Evolutionary conservation across 768 basidiomycete genomes (phyloP), one percentile per base, ranked within the genome.

Genomic region (Leccinum broughii): DNA sequence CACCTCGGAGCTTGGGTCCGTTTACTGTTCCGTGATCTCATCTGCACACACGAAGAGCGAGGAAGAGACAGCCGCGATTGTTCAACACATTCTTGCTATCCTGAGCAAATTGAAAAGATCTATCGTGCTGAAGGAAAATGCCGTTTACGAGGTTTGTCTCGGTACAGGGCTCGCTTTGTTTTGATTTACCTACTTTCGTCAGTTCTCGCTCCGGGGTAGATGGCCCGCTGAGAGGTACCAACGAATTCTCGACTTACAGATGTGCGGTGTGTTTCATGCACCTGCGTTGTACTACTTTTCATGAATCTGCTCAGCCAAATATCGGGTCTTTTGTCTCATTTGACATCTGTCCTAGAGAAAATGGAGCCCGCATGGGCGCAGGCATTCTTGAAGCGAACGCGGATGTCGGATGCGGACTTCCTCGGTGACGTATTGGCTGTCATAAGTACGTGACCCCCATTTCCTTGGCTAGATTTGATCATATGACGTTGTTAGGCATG

Each of bases 391-490:
- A 81, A 82, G 20, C 77, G 92, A 34, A 90, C 91, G 0, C 79
- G 90, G 11, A 82, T 95, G 60, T 76, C 87, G 37, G 92, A 95
- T 68, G 80, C 87, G 0, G 85, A 87, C 63, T 95, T 95, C 64
- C 86, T 94, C 63, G 93, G 93, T 1, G 92, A 94, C 58, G 80
- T 93, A 7, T 78, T 95, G 4, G 89, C 92, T 10, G 89, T 94
- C 7, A 85, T 94, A 59, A 88, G 89, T 89, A 61, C 54, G 83
- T 68, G 44, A 14, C 41, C 22, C 26, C 11, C 35, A 30, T 53
- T 44, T 62, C 17, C 15, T 34, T 34, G 5, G 56, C 1, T 30
- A 57, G 11, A 14, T 0, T 26, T 62, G 44, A 22, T 20, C n/a
- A 41, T 4, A 44, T 22, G 39, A 9, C 4, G 11, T 20, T 52